A percentile compares a stretch with the other conserved stretches of the same genome.
phyloP scores from a whole-genome alignment of 805 yeast species.

The Myxozyma nipponensis region DNA sequence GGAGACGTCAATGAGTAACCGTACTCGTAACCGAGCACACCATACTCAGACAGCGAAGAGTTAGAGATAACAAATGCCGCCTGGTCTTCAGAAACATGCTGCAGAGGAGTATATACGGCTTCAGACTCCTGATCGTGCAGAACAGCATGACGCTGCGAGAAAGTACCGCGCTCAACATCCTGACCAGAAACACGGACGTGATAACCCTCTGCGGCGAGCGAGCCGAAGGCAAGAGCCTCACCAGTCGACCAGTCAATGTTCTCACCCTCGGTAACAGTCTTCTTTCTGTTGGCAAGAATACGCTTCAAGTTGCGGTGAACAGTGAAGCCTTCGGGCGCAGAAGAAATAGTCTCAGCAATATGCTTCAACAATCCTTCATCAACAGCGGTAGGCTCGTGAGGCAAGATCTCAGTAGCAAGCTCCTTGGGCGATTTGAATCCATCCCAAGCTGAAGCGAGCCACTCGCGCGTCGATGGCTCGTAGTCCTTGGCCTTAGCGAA shows the following conservation, averaged over 20 bases:
- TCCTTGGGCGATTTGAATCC: conserved; percentile 97
- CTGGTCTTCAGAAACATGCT: conserved; percentile 72
- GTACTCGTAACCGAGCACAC: conserved; percentile 98
- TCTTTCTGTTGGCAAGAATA: conserved; percentile 81
- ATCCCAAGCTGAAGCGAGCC: conserved; percentile 99
- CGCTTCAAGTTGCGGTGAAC: conserved; percentile 95
- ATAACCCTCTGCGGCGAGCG: conserved; percentile 86
- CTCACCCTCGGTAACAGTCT: conserved; percentile 81
- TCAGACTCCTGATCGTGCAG: conserved; percentile 93
- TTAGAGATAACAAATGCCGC: conserved; percentile 84
- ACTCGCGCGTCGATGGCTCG: conserved; percentile 87
- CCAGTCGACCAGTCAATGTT: conserved; percentile 99
- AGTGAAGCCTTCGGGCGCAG: conserved; percentile 82
- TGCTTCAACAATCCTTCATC: conserved; percentile 64
- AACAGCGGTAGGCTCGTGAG: conserved; percentile 94
- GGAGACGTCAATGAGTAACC: conserved; percentile 98
- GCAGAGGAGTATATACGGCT: conserved; percentile 77
- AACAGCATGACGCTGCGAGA: conserved; percentile 98
- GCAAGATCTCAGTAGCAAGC: conserved; percentile 90
- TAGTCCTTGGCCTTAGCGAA: conserved; percentile 85
- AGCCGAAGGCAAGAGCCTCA: conserved; percentile 97
- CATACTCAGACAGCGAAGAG: conserved; percentile 96
- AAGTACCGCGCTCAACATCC: conserved; percentile 99
- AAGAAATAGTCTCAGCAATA: conserved; percentile 72
- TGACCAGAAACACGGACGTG: conserved; percentile 98